phyloP scores from a whole-genome alignment of 805 yeast species.

The Starmerella khaoyaiensis region DNA sequence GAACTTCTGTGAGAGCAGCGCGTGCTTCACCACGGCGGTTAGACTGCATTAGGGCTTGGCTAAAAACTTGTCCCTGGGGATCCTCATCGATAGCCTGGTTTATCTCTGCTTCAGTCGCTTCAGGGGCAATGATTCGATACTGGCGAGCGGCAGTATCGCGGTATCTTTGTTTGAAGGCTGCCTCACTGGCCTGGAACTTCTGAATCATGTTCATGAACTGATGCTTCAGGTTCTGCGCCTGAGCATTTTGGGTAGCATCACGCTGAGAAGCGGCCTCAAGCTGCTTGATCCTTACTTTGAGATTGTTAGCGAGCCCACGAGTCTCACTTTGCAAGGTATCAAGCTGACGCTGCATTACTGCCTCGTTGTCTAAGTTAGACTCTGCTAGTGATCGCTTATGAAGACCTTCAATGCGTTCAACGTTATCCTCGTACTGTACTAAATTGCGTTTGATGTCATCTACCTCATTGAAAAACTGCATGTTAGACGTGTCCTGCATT shows the following conservation, averaged over 20 bases:
- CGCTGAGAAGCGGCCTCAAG: conserved; percentile 42
- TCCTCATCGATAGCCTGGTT: conserved; percentile 73
- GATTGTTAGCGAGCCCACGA: conserved; percentile 56
- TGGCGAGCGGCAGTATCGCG: conserved; percentile 85
- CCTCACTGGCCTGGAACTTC: conserved; percentile 75
- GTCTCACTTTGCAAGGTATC: conserved; percentile 70
- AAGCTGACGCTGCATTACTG: conserved; percentile 56
- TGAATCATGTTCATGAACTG: conserved; percentile 77
- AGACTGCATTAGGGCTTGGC: conserved; percentile 50
- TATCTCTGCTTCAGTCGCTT: conserved; percentile 60
- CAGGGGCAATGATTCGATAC: conserved; percentile 54
- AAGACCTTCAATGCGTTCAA: conserved; percentile 54
- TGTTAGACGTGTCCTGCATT: conserved; percentile 31
- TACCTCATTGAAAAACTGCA: conserved; percentile 55
- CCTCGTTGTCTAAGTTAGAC: conserved; percentile 56
- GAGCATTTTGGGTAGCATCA: conserved; percentile 73
- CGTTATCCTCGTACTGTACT: conserved; percentile 54
- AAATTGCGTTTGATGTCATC: conserved; percentile 56
- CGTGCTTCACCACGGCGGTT: conserved; percentile 58
- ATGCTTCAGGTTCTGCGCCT: conserved; percentile 78
- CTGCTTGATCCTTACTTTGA: conserved; percentile 63
- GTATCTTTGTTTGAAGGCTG: conserved; percentile 70
- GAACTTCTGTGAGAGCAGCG: conserved; percentile 89
- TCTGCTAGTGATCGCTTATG: conserved; percentile 63
- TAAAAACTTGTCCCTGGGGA: conserved; percentile 78